These are phyloP conservation scores for Leishmania amazonensis DNA, from an alignment of 208 protist genomes.

Conservation along the genomic window DNA sequence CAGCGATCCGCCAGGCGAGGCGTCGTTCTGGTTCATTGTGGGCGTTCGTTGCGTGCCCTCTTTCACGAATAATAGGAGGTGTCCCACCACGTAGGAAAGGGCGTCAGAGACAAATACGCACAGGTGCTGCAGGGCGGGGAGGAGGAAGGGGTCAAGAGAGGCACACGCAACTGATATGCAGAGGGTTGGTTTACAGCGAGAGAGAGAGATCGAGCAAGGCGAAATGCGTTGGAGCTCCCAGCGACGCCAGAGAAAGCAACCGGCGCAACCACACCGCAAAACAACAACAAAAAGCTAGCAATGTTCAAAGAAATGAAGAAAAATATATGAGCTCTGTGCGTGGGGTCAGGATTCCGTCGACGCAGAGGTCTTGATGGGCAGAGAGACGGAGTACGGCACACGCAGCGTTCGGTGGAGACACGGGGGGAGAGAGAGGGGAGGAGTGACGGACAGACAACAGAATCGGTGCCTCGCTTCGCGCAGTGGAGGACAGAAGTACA, in stretches of 20 bases:
- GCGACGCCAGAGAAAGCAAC: neutral
- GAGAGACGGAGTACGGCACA: neutral
- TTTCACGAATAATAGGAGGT: neutral
- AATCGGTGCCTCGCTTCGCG: too few relatives aligned
- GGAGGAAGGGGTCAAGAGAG: neutral
- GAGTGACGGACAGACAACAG: too few relatives aligned
- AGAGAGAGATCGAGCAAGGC: neutral
- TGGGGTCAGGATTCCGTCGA: neutral
- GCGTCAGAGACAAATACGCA: neutral
- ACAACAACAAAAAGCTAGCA: neutral
- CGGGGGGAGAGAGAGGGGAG: neutral
- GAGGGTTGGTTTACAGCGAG: neutral
- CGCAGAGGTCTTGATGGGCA: neutral
- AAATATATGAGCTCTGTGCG: neutral
- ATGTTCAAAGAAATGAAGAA: neutral
- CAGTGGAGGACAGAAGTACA: too few relatives aligned
- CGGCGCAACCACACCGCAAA: too few relatives aligned
- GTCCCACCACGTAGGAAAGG: neutral
- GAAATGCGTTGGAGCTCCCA: too few relatives aligned
- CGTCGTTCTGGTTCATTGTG: slow-evolving; percentile 19
- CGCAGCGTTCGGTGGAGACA: neutral
- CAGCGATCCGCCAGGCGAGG: slow-evolving; percentile 48
- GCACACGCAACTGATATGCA: neutral
- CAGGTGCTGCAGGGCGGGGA: neutral
- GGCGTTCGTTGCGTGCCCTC: too few relatives aligned